Evolutionary conservation across 164 flowering plant species (phyloP), one percentile per base, ranked within the genome.

Genomic region (Chimonanthus praecox): DNA sequence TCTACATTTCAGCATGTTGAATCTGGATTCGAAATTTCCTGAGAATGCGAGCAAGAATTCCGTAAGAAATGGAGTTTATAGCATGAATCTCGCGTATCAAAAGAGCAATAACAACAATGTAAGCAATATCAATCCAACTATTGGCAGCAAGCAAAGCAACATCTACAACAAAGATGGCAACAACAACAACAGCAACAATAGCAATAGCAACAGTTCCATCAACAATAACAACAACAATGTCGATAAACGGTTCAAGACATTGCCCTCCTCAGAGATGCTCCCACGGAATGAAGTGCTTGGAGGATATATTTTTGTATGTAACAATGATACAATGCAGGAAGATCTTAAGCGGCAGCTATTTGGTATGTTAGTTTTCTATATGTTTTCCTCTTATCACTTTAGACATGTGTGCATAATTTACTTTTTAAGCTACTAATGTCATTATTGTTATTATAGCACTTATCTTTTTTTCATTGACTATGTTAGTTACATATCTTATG

Each of bases 281-380:
- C 99, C 99, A 3, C 77, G 98, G 65, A 85, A 92, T 84, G 98
- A 92, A 80, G 88, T 88, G 60, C 93, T 95, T 71, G 99, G 99
- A n/a, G 99, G 99, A n/a, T 95, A 95, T 84, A 92, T 95, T 73
- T 94, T 94, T 79, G 99, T 94, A 6, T 94, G 99, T 74, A 94
- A 94, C 90, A 94, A 90, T 83, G 97, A 92, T 72, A 92, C 97
- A 45, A 92, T 92, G 97, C 90, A 87, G 83, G 97, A 92, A 79
- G 97, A 95, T 76, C 77, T 95, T 50, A 92, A 88, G 87, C 79
- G 98, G 45, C 96, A 92, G 74, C 88, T 95, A 6, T 95, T 95
- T 87, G 99, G 99, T 95, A 90, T 75, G 71, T 70, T 65, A 2
- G 47, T 9, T n/a, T 44, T n/a, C 15, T 43, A 15, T 33, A 33